These are phyloP conservation scores for Meyerozyma carpophila DNA, from an alignment of 1,139 yeast species.

Conservation along the genomic window DNA sequence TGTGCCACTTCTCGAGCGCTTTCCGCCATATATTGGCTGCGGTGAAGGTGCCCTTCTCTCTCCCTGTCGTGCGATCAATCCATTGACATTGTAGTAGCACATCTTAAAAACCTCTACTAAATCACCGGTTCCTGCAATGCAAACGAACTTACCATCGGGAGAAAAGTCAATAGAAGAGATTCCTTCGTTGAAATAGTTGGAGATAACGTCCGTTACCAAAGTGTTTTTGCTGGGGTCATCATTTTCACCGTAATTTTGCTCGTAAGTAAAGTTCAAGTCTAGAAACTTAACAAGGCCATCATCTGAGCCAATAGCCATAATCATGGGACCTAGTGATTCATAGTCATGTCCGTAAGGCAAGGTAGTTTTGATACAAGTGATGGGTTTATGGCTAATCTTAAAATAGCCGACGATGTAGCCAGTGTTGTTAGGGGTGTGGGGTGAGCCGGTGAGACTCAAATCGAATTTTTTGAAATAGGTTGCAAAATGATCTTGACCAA, in stretches of 20 bases:
- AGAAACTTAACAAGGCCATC: constrained; percentile 64
- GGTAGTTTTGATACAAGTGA: constrained; percentile 34
- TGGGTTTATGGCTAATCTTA: constrained; percentile 54
- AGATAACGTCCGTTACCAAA: constrained; percentile 50
- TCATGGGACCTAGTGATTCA: constrained; percentile 32
- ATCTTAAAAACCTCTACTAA: constrained; percentile 51
- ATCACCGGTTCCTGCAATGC: constrained; percentile 55
- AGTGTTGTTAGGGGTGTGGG: background rate
- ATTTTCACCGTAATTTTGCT: constrained; percentile 15
- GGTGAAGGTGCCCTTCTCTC: constrained; percentile 8
- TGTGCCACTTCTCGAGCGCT: constrained; percentile 37
- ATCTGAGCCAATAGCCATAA: constrained; percentile 52
- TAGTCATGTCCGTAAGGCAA: constrained; percentile 14
- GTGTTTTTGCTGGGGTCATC: constrained; percentile 27
- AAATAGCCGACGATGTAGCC: constrained; percentile 45
- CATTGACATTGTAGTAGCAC: constrained; percentile 33
- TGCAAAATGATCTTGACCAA: constrained; percentile 28
- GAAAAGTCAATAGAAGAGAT: constrained; percentile 54
- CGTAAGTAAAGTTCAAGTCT: constrained; percentile 33
- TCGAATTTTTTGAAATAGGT: constrained; percentile 39
- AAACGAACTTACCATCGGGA: constrained; percentile 59
- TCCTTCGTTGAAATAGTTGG: constrained; percentile 65
- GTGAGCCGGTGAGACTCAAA: constrained; percentile 17
- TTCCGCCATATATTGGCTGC: constrained; percentile 14
- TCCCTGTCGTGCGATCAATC: constrained; percentile 16